These are phyloP conservation scores for Hansenula sp. DNA, from an alignment of 1,139 yeast genomes.

Conservation along the genomic window DNA sequence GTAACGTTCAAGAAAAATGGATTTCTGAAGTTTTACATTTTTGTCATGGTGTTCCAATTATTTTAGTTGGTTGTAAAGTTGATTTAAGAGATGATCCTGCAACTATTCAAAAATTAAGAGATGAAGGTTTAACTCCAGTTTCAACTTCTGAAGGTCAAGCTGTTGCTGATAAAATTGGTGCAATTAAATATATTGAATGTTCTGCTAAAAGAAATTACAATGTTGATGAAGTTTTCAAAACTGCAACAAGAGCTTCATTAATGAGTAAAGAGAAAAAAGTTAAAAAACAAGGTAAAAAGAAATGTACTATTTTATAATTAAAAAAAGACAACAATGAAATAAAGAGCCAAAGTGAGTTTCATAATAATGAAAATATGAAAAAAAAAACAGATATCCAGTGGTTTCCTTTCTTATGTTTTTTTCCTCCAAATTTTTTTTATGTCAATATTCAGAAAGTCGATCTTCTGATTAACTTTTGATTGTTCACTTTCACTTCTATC, in stretches of 20 bases:
- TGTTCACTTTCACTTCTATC: no score
- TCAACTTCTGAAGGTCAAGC: slow-evolving; percentile 75
- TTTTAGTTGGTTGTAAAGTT: slow-evolving; percentile 87
- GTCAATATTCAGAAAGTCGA: no score
- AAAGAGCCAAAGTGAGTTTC: no score
- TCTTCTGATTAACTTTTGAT: no score
- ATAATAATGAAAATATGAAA: no score
- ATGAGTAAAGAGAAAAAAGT: slow-evolving; percentile 30
- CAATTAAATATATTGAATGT: slow-evolving; percentile 83
- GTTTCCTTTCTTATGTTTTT: no score
- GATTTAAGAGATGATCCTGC: slow-evolving; percentile 83
- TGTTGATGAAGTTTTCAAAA: slow-evolving; percentile 86
- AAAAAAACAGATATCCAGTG: no score
- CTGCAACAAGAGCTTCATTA: slow-evolving; percentile 70
- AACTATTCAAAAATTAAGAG: slow-evolving; percentile 71
- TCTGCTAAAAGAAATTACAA: slow-evolving; percentile 91
- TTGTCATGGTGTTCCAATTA: slow-evolving; percentile 94
- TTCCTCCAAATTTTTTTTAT: no score
- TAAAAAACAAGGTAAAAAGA: slow-evolving; percentile 26
- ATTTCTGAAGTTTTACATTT: slow-evolving; percentile 89
- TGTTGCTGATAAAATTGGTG: slow-evolving; percentile 85
- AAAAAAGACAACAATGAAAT: no score
- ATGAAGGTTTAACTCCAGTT: slow-evolving; percentile 74
- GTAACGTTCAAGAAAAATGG: slow-evolving; percentile 94
- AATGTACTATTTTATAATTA: slow-evolving; percentile 30